A percentile compares a stretch with the other conserved stretches of the same genome.
Conservation (phyloP, 2,329 filamentous ascomycete genomes). For the Fusarium staphyleae region DNA sequence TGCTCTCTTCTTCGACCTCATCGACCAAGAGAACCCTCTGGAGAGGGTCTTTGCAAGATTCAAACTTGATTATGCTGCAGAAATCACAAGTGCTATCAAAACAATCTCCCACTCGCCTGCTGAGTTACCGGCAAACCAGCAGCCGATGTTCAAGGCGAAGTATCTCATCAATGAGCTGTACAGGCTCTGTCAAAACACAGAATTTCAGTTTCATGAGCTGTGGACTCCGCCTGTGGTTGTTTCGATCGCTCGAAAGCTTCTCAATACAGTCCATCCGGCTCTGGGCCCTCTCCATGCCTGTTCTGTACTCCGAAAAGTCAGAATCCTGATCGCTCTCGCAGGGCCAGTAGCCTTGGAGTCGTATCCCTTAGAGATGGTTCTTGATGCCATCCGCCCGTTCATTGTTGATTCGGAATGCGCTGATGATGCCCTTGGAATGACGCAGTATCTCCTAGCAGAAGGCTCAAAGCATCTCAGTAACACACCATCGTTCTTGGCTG, state of each 20-base stretch:
- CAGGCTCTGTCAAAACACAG: conserved; percentile 76
- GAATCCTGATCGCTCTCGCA: conserved; percentile 80
- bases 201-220: conserved; percentile 67
- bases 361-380: conserved; percentile 89
- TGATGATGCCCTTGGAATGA: conserved; percentile 86
- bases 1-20: conserved; percentile 75
- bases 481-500: conserved; percentile 78
- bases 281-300: conserved; percentile 88
- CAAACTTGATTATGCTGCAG: conserved; percentile 65
- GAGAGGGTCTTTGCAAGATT: conserved; percentile 71
- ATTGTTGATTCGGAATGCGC: conserved; percentile 86
- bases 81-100: conserved; percentile 74
- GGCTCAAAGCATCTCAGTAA: conserved; percentile 70
- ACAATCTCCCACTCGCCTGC: conserved; percentile 69
- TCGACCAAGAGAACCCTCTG: conserved; percentile 78
- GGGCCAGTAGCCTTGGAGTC: conserved; percentile 74
- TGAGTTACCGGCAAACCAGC: conserved; percentile 76
- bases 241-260: conserved; percentile 76
- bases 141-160: conserved; percentile 84
- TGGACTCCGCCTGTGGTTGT: conserved; percentile 81
- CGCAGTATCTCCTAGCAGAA: conserved; percentile 79
- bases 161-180: conserved; percentile 78
- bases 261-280: conserved; percentile 82
- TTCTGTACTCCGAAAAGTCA: conserved; percentile 83
- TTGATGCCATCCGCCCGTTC: conserved; percentile 80